phyloP scores from a whole-genome alignment of 306 rosid species.

The Cucurbita argyrosperma region DNA sequence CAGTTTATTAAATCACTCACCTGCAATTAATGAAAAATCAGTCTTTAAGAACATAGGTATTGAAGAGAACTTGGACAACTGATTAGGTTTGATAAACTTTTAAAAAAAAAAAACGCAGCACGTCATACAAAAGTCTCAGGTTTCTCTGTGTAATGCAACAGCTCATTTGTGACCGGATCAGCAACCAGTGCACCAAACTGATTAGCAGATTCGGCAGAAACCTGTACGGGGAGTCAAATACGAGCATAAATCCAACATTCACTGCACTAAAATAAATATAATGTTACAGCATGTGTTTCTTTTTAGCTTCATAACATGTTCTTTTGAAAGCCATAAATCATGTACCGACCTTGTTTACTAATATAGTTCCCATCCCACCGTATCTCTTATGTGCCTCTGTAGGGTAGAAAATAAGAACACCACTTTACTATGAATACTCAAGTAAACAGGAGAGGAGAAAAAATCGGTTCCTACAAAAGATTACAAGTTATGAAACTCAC shows the following conservation, averaged over 20 bases:
- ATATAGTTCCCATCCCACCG: conserved; percentile 37
- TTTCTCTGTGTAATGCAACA: conserved; percentile 91
- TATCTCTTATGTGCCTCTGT: conserved; percentile 33
- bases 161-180: conserved; percentile 78
- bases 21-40: conserved; percentile 22
- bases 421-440: neutral
- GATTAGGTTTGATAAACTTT: neutral
- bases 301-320: neutral
- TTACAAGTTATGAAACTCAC: conserved; percentile 26
- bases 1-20: conserved; percentile 83
- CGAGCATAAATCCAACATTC: neutral
- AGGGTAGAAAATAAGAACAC: neutral
- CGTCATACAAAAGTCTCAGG: conserved; percentile 58
- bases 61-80: neutral
- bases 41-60: conserved; percentile 3
- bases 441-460: neutral
- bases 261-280: neutral
- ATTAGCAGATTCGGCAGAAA: conserved; percentile 76
- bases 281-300: neutral
- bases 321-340: neutral
- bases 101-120: neutral
- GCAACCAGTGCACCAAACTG: conserved; percentile 92
- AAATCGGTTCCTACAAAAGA: neutral
- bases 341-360: conserved; percentile 31
- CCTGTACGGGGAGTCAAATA: conserved; percentile 30